These are phyloP conservation scores for Yueomyces sp. DNA, from an alignment of 805 yeast genomes.

Conservation along the genomic window DNA sequence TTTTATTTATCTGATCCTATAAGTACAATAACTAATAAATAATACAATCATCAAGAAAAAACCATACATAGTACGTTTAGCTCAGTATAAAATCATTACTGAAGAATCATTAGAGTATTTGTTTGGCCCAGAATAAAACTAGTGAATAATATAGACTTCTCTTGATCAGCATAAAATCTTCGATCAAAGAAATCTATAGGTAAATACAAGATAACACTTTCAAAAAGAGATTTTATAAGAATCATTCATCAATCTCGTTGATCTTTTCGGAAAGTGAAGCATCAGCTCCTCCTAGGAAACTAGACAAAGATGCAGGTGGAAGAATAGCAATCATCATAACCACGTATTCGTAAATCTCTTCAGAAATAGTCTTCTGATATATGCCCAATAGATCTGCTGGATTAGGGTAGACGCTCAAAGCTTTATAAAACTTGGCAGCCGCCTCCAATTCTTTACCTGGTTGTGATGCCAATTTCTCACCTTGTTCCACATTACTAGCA, in stretches of 20 bases:
- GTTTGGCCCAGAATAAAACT: too few species aligned
- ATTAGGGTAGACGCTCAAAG: slow-evolving; percentile 83
- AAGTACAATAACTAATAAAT: too few species aligned
- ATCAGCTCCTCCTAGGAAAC: slow-evolving; percentile 30
- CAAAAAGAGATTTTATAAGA: not conserved
- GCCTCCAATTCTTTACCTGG: slow-evolving; percentile 67
- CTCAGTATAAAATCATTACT: too few species aligned
- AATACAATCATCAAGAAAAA: too few species aligned
- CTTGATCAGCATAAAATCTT: too few species aligned
- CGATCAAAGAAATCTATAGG: too few species aligned
- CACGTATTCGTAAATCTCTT: slow-evolving; percentile 66
- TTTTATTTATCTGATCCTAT: too few species aligned
- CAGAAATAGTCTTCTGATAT: slow-evolving; percentile 80
- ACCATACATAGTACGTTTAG: too few species aligned
- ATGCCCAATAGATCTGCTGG: slow-evolving; percentile 85
- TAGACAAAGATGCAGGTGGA: slow-evolving; percentile 73
- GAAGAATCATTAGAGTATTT: too few species aligned
- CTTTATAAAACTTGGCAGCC: slow-evolving; percentile 87
- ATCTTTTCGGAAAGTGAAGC: slow-evolving; percentile 10
- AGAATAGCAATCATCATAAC: slow-evolving; percentile 81
- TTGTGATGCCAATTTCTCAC: slow-evolving; percentile 62
- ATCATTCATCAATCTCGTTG: slow-evolving; percentile 20
- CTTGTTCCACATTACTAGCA: slow-evolving; percentile 69
- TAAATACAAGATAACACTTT: too few species aligned
- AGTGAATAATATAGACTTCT: too few species aligned